Evolutionary conservation across 2,329 filamentous ascomycete genomes (phyloP).

Genomic region (Aspergillus novoparasiticus): DNA sequence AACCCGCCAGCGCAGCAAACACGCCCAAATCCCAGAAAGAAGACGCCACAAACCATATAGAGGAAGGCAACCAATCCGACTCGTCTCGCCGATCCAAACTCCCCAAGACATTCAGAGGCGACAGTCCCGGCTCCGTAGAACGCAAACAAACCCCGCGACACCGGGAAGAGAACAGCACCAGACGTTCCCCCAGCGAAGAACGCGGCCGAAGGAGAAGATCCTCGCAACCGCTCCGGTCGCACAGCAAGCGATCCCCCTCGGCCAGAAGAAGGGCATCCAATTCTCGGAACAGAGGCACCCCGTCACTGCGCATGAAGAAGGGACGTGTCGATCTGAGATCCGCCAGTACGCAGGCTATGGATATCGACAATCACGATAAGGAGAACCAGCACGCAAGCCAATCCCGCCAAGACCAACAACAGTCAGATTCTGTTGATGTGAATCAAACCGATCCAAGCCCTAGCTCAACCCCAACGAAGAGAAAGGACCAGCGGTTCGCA

Average conservation of each 20-base stretch:
- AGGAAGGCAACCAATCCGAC: constrained; percentile 19
- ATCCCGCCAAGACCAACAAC: constrained; percentile 12
- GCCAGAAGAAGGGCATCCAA: constrained; percentile 22
- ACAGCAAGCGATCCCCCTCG: constrained; percentile 21
- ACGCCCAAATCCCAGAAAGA: background rate
- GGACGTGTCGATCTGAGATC: constrained; percentile 26
- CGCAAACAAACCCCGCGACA: constrained; percentile 27
- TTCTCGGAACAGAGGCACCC: constrained; percentile 21
- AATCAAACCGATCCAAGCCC: constrained; percentile 11
- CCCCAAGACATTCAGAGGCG: constrained; percentile 32
- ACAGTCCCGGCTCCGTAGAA: constrained; percentile 39
- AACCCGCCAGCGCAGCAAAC: constrained; percentile 18
- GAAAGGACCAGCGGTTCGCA: constrained; percentile 14
- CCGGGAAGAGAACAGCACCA: background rate
- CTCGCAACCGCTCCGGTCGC: constrained; percentile 20
- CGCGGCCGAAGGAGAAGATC: constrained; percentile 19
- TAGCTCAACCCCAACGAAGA: constrained; percentile 20
- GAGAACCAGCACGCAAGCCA: constrained; percentile 16
- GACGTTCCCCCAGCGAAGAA: constrained; percentile 14
- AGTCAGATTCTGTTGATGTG: constrained; percentile 19
- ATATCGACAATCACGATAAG: constrained; percentile 11
- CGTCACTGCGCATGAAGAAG: constrained; percentile 27
- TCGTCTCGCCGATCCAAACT: constrained; percentile 31
- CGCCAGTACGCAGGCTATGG: constrained; percentile 12
- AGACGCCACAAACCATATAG: background rate